A percentile compares a stretch with the other conserved stretches of the same genome.
Evolutionary conservation across 192 early-diverging fungal genomes (phyloP).

Genomic region (Coemansia sp.): DNA sequence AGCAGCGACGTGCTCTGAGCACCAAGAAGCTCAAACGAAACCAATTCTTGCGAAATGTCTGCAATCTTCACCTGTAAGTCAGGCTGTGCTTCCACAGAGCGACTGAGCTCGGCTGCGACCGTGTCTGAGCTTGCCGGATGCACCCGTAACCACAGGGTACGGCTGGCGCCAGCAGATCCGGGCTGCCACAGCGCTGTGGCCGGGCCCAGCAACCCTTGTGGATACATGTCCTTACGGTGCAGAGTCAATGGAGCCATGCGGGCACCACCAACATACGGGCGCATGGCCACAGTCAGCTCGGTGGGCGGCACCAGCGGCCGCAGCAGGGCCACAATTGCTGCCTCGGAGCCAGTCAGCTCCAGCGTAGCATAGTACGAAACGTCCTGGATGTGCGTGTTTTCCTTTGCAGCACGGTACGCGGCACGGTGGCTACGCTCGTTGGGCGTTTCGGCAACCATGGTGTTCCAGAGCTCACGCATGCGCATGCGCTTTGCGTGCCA

Average conservation of each 20-base stretch:
- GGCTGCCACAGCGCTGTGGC: conserved; percentile 75
- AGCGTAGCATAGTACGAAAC: conserved; percentile 75
- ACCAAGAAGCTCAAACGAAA: conserved; percentile 85
- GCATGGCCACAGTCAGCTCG: conserved; percentile 1
- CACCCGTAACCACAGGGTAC: conserved; percentile 74
- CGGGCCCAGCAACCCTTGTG: conserved; percentile 62
- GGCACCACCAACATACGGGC: conserved; percentile 14
- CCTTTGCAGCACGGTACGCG: conserved; percentile 70
- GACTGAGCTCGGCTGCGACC: conserved; percentile 36
- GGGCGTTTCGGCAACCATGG: conserved; percentile 65
- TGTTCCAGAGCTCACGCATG: conserved; percentile 83
- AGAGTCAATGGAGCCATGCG: conserved; percentile 35
- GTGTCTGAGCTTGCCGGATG: conserved; percentile 67
- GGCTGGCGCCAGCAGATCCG: conserved; percentile 16
- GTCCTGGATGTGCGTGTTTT: conserved; percentile 79
- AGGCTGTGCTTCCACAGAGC: background rate
- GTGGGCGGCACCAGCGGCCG: conserved; percentile 59
- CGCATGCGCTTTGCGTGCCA: conserved; percentile 99
- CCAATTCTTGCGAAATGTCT: conserved; percentile 60
- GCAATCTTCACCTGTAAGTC: conserved; percentile 11
- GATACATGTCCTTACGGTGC: conserved; percentile 32
- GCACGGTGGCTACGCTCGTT: conserved; percentile 82
- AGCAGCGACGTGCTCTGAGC: conserved; percentile 70
- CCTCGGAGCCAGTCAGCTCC: conserved; percentile 61
- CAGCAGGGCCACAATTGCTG: conserved; percentile 55